These are phyloP conservation scores for Dichotomocladium elegans DNA, from an alignment of 371 early-diverging fungal genomes.

Conservation along the genomic window DNA sequence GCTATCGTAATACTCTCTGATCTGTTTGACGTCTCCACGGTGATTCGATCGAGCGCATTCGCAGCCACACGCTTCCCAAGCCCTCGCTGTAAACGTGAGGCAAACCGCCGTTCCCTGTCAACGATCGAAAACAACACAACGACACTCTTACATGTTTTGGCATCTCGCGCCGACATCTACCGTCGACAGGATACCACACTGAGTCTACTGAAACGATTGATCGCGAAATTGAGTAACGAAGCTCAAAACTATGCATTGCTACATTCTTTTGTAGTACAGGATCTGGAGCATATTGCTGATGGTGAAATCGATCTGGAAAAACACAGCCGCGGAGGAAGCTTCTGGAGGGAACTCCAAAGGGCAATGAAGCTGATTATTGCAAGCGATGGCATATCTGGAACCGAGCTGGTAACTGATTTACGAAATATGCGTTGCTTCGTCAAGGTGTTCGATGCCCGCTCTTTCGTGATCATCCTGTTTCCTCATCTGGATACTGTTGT, in stretches of 20 bases:
- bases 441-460: constrained; percentile 56
- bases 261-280: constrained; percentile 47
- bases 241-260: constrained; percentile 30
- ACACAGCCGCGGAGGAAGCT: constrained; percentile 43
- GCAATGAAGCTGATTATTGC: constrained; percentile 20
- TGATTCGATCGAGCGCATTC: constrained; percentile 44
- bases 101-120: too few species aligned
- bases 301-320: constrained; percentile 55
- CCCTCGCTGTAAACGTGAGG: too few species aligned
- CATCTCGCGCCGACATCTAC: too few species aligned
- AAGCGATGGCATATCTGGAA: constrained; percentile 15
- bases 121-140: constrained; percentile 11
- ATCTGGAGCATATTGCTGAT: constrained; percentile 42
- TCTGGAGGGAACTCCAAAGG: constrained; percentile 28
- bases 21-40: constrained; percentile 42
- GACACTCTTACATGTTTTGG: too few species aligned
- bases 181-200: constrained; percentile 25
- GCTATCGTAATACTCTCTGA: constrained; percentile 35
- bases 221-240: constrained; percentile 13
- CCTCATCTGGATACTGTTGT: constrained; percentile 54
- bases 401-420: constrained; percentile 22
- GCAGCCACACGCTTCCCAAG: constrained; percentile 39
- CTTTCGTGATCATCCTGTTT: constrained; percentile 61
- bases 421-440: constrained; percentile 65
- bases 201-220: constrained; percentile 20